phyloP scores from a whole-genome alignment of 345 rosid genomes.

The Brassica incana region DNA sequence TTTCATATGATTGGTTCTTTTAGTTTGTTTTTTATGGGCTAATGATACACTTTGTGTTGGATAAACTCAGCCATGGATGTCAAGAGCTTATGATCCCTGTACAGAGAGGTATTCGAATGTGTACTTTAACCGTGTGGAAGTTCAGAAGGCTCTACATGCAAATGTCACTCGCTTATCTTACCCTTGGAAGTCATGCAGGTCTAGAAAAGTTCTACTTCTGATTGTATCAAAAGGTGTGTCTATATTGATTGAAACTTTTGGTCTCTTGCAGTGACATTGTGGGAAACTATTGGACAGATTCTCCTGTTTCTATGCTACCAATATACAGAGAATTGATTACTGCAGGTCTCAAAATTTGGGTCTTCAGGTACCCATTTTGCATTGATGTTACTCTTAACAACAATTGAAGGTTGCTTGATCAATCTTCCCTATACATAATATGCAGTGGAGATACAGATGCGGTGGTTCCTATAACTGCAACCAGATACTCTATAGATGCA shows the following conservation, averaged over 20 bases:
- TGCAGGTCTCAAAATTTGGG: conserved; percentile 79
- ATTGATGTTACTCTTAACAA: not conserved
- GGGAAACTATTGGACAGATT: conserved; percentile 65
- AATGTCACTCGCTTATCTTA: conserved; percentile 71
- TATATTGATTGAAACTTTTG: not conserved
- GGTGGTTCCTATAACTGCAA: conserved; percentile 89
- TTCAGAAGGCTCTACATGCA: conserved; percentile 89
- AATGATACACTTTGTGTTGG: conserved; percentile 15
- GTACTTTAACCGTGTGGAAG: conserved; percentile 78
- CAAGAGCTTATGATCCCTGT: conserved; percentile 98
- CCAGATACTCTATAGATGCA: conserved; percentile 84
- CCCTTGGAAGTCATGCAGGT: conserved; percentile 95
- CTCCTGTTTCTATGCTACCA: conserved; percentile 77
- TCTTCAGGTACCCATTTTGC: conserved; percentile 59
- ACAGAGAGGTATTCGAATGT: conserved; percentile 71
- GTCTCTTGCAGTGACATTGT: conserved; percentile 57
- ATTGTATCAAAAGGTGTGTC: not conserved
- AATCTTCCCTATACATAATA: conserved; percentile 11
- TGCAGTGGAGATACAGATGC: conserved; percentile 96
- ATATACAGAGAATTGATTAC: conserved; percentile 64
- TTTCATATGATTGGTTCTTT: conserved; percentile 23
- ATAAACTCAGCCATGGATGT: conserved; percentile 84
- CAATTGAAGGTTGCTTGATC: conserved; percentile 19
- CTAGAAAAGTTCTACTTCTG: not conserved
- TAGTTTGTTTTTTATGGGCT: not conserved